Base-by-base conservation (phyloP, 179 eudicot species). In the Beta corolliflora region DNA sequence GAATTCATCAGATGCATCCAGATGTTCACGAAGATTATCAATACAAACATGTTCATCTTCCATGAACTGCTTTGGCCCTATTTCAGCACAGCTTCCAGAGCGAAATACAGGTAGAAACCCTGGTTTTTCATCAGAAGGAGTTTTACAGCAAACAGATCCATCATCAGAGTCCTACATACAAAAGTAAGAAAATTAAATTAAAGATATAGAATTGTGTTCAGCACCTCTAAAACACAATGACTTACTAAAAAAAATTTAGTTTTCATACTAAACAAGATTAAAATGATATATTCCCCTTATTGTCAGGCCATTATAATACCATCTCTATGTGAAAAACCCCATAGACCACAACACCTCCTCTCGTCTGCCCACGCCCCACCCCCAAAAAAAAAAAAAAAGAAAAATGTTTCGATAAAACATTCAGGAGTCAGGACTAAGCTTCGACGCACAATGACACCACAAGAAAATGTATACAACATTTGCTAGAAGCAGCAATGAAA, bases 71-170 rank as follows among this genome's bases (percentile, higher is more conserved):
- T 91, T 94, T 55, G 95, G 96, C 66, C 98, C 98, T 88, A 84
- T 91, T 87, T 94, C 98, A 75, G 95, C 92, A 79, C 97, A 94
- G 86, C 95, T 93, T 84, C 98, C 98, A 61, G 97, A 94, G 53
- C 97, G 91, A 83, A 89, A 87, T 56, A 88, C 85, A 11, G 98
- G 98, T 69, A 83, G 48, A 79, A 86, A 89, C 25, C 76, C 88
- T 52, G 92, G 79, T 78, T 75, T 80, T 68, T 80, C 88, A 72
- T 89, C 91, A 59, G 90, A 83, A 53, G 87, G 86, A 78, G 89
- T 86, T 64, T 84, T 83, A 53, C 73, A n/a, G 80, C 88, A 86
- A 76, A 80, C 70, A 64, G 79, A 84, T 71, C 88, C 86, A 61
- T 77, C 69, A 58, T 90, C 90, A 60, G 65, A 81, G 74, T 92